Percentiles rank a stretch among this genome's conserved stretches.
These are phyloP conservation scores for Asterophora parasitica DNA, from an alignment of 768 basidiomycete species.

Conservation along the genomic window DNA sequence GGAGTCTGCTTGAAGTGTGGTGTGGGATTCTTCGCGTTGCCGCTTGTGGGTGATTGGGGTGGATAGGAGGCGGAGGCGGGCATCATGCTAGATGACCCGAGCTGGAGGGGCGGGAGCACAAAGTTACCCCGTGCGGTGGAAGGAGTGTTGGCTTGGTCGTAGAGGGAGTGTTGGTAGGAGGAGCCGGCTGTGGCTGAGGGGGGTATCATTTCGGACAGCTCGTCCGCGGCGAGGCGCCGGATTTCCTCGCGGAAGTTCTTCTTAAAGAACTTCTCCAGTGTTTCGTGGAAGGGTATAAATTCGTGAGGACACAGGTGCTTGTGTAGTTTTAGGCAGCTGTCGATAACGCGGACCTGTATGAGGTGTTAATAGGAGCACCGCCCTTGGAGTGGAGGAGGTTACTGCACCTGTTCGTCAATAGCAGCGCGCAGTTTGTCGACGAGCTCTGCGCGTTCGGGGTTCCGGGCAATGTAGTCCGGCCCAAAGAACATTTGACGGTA, in stretches of 20 bases:
- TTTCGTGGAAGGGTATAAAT: conserved; percentile 91
- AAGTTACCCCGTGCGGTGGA: conserved; percentile 41
- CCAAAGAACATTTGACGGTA: conserved; percentile 78
- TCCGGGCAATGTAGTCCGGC: conserved; percentile 56
- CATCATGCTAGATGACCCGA: conserved; percentile 40
- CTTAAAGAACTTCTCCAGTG: conserved; percentile 78
- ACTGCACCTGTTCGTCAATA: conserved; percentile 77
- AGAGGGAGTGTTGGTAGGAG: conserved; percentile 43
- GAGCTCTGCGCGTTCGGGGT: conserved; percentile 66
- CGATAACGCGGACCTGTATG: conserved; percentile 68
- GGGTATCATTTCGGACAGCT: conserved; percentile 43
- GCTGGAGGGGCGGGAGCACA: conserved; percentile 48
- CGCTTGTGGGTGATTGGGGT: conserved; percentile 31
- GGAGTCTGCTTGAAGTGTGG: conserved; percentile 57
- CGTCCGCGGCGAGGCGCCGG: conserved; percentile 59
- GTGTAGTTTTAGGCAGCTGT: conserved; percentile 81
- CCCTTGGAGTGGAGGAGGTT: background rate
- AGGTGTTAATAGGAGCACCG: background rate
- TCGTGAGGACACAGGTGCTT: conserved; percentile 77
- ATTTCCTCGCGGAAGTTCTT: conserved; percentile 86
- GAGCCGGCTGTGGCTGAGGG: conserved; percentile 33
- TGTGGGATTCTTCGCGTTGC: conserved; percentile 14
- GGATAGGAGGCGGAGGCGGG: conserved; percentile 43
- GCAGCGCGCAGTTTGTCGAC: conserved; percentile 68
- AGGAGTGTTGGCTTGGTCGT: conserved; percentile 44